phyloP scores from a whole-genome alignment of 495 filamentous ascomycete genomes.

The Bombardia bombarda region DNA sequence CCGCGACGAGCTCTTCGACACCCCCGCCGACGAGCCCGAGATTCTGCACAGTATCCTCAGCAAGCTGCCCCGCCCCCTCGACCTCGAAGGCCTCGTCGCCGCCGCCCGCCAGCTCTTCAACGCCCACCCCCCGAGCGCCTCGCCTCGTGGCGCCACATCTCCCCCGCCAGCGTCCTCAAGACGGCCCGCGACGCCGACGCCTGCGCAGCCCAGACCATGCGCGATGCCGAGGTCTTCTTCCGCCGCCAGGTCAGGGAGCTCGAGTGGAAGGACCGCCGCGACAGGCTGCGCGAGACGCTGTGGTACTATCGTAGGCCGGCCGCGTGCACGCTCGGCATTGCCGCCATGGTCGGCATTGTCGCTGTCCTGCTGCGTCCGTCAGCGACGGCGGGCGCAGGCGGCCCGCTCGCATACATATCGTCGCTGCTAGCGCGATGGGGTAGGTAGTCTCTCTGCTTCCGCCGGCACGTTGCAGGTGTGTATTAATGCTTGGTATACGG shows the following conservation, averaged over 20 bases:
- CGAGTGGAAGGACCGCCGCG: slow-evolving; percentile 48
- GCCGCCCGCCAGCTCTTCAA: slow-evolving; percentile 54
- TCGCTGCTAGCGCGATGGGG: slow-evolving; percentile 10
- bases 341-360: slow-evolving; percentile 53
- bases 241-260: slow-evolving; percentile 61
- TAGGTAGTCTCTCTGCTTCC: not conserved
- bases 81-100: slow-evolving; percentile 69
- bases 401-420: slow-evolving; percentile 14
- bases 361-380: slow-evolving; percentile 32
- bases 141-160: slow-evolving; percentile 62
- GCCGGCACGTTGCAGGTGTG: not conserved
- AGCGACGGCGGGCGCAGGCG: slow-evolving; percentile 11
- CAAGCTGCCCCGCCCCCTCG: slow-evolving; percentile 77
- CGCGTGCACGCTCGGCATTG: slow-evolving; percentile 47
- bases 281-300: slow-evolving; percentile 42
- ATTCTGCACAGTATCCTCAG: slow-evolving; percentile 87
- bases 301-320: slow-evolving; percentile 55
- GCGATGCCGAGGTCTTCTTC: slow-evolving; percentile 57
- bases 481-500: too few relatives aligned
- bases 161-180: slow-evolving; percentile 72
- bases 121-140: slow-evolving; percentile 67
- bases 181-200: slow-evolving; percentile 49
- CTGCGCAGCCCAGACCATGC: slow-evolving; percentile 24
- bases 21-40: slow-evolving; percentile 77
- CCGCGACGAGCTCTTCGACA: slow-evolving; percentile 71